These are phyloP conservation scores for Pistacia vera DNA, from an alignment of 345 rosid species.

Conservation along the genomic window DNA sequence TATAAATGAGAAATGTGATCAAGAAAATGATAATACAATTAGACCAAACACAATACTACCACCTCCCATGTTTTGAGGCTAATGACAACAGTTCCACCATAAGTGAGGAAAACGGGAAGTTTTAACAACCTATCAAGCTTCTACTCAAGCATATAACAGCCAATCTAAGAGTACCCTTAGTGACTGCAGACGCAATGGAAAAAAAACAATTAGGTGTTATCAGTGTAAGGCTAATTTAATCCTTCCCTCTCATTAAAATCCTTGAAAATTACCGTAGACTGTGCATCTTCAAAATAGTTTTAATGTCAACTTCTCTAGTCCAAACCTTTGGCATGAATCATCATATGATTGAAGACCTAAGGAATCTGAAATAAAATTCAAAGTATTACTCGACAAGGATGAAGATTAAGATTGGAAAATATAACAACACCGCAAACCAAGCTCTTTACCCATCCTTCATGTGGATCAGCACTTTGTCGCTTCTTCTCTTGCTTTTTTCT, in stretches of 20 bases:
- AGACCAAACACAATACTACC: constrained; percentile 36
- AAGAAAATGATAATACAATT: not conserved
- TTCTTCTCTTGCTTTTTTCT: constrained; percentile 73
- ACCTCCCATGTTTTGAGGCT: constrained; percentile 72
- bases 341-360: too few species aligned
- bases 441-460: constrained; percentile 27
- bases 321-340: too few species aligned
- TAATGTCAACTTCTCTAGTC: too few species aligned
- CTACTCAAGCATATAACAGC: constrained; percentile 68
- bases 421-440: not conserved
- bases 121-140: constrained; percentile 61
- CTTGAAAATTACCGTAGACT: too few species aligned
- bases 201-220: too few species aligned
- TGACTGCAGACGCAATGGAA: constrained; percentile 42
- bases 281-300: too few species aligned
- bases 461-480: constrained; percentile 64
- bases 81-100: constrained; percentile 52
- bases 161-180: constrained; percentile 59
- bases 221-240: too few species aligned
- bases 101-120: constrained; percentile 54
- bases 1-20: not conserved
- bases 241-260: too few species aligned
- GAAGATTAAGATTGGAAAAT: too few species aligned
- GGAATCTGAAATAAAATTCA: too few species aligned
- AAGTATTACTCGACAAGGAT: too few species aligned